Percentiles rank a stretch among this genome's conserved stretches.
Conservation (phyloP, 2,329 filamentous ascomycete genomes). For the Scytalidium sp. region DNA sequence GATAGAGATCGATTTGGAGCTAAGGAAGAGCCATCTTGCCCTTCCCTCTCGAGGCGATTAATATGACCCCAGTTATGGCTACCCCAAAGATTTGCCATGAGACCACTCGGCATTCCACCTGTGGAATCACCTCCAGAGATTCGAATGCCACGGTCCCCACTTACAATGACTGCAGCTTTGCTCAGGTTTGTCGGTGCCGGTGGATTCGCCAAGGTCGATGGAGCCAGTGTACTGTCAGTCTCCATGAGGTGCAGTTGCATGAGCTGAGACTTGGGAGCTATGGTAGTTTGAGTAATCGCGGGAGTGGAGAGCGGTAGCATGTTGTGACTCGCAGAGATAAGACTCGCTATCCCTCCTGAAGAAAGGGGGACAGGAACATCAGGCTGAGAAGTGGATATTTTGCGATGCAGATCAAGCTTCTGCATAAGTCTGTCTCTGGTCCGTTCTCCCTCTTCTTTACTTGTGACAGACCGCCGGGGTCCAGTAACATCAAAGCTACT, state of each 20-base stretch:
- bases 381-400: conserved; percentile 53
- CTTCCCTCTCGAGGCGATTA: conserved; percentile 56
- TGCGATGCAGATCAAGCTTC: conserved; percentile 86
- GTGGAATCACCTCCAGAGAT: conserved; percentile 57
- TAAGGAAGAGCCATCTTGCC: conserved; percentile 31
- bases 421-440: conserved; percentile 86
- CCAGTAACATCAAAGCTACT: conserved; percentile 67
- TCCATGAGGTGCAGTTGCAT: conserved; percentile 35
- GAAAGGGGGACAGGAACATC: conserved; percentile 33
- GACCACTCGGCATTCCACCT: conserved; percentile 75
- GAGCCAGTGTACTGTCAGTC: conserved; percentile 66
- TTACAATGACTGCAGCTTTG: conserved; percentile 77
- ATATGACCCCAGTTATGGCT: conserved; percentile 76
- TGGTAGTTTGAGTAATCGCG: conserved; percentile 23
- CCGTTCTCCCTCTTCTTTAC: conserved; percentile 68
- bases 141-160: conserved; percentile 69
- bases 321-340: conserved; percentile 82
- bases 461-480: conserved; percentile 49
- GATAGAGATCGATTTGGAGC: conserved; percentile 17
- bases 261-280: conserved; percentile 29
- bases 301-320: conserved; percentile 60
- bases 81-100: conserved; percentile 93
- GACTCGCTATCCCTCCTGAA: conserved; percentile 71
- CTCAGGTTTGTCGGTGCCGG: conserved; percentile 84
- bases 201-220: conserved; percentile 76